These are phyloP conservation scores for Xanthoconium purpureum DNA, from an alignment of 768 basidiomycete species.

Conservation along the genomic window DNA sequence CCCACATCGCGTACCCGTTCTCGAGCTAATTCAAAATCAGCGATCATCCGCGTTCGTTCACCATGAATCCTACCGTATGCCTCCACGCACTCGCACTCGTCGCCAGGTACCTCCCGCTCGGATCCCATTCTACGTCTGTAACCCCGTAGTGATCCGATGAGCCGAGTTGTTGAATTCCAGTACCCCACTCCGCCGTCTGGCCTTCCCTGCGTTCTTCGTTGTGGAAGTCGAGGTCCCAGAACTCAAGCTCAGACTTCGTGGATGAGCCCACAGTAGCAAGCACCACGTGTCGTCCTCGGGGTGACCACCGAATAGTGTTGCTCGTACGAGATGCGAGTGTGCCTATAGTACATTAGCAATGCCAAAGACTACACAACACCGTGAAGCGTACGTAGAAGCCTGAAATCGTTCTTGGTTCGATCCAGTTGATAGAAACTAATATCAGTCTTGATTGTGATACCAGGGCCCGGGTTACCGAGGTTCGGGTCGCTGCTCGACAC, in stretches of 20 bases:
- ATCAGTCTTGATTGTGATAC: slow-evolving; percentile 93
- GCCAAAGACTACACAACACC: not conserved
- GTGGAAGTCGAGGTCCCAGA: slow-evolving; percentile 97
- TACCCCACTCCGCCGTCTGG: slow-evolving; percentile 70
- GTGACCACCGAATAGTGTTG: slow-evolving; percentile 96
- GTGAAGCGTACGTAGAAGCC: slow-evolving; percentile 64
- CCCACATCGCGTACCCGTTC: slow-evolving; percentile 95
- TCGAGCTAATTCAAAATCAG: slow-evolving; percentile 62
- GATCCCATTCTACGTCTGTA: slow-evolving; percentile 98
- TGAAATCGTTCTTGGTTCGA: slow-evolving; percentile 90
- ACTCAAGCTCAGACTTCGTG: slow-evolving; percentile 94
- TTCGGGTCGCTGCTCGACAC: slow-evolving; percentile 94
- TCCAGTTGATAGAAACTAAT: slow-evolving; percentile 96
- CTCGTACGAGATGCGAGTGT: slow-evolving; percentile 78
- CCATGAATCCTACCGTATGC: slow-evolving; percentile 64
- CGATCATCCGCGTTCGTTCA: slow-evolving; percentile 1
- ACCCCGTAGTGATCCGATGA: slow-evolving; percentile 94
- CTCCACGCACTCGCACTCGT: slow-evolving; percentile 95
- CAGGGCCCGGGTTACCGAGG: slow-evolving; percentile 83
- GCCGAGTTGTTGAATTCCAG: slow-evolving; percentile 80
- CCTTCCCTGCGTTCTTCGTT: slow-evolving; percentile 50
- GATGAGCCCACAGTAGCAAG: slow-evolving; percentile 95
- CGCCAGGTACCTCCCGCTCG: slow-evolving; percentile 88
- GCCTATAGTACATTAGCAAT: slow-evolving; percentile 42
- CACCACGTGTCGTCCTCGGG: slow-evolving; percentile 92